phyloP scores from a whole-genome alignment of 805 yeast species.

The Candida chauliodis region DNA sequence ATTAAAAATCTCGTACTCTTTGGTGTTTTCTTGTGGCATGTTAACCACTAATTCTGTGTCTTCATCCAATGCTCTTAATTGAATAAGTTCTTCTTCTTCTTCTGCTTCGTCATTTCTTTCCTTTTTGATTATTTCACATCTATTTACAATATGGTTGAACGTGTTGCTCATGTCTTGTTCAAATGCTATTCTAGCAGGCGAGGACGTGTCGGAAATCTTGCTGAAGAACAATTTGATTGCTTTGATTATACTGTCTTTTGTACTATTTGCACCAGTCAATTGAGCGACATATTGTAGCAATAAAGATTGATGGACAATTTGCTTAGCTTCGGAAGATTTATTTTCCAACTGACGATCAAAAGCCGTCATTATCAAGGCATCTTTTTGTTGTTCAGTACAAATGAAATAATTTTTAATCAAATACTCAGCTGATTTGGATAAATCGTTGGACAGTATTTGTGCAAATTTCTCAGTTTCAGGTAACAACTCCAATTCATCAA shows the following conservation, averaged over 20 bases:
- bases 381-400: slow-evolving; percentile 80
- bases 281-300: slow-evolving; percentile 68
- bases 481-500: slow-evolving; percentile 52
- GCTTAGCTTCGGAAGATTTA: slow-evolving; percentile 50
- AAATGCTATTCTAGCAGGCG: slow-evolving; percentile 71
- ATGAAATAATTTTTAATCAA: slow-evolving; percentile 62
- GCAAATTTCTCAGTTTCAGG: slow-evolving; percentile 69
- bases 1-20: slow-evolving; percentile 54
- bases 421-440: slow-evolving; percentile 48
- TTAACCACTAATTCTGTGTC: slow-evolving; percentile 67
- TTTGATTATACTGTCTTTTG: slow-evolving; percentile 29
- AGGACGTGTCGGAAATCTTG: slow-evolving; percentile 47
- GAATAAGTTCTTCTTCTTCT: slow-evolving; percentile 75
- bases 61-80: slow-evolving; percentile 84
- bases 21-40: slow-evolving; percentile 57
- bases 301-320: slow-evolving; percentile 75
- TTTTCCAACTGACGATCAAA: slow-evolving; percentile 76
- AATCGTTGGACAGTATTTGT: slow-evolving; percentile 46
- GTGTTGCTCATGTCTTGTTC: slow-evolving; percentile 72
- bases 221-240: slow-evolving; percentile 64
- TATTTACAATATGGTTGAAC: slow-evolving; percentile 63
- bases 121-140: slow-evolving; percentile 65
- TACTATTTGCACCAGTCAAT: slow-evolving; percentile 32
- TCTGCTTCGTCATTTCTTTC: slow-evolving; percentile 35
- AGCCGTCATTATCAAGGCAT: slow-evolving; percentile 88